Conservation (phyloP, 2,329 filamentous ascomycete genomes). For the Diaporthe ilicicola region DNA sequence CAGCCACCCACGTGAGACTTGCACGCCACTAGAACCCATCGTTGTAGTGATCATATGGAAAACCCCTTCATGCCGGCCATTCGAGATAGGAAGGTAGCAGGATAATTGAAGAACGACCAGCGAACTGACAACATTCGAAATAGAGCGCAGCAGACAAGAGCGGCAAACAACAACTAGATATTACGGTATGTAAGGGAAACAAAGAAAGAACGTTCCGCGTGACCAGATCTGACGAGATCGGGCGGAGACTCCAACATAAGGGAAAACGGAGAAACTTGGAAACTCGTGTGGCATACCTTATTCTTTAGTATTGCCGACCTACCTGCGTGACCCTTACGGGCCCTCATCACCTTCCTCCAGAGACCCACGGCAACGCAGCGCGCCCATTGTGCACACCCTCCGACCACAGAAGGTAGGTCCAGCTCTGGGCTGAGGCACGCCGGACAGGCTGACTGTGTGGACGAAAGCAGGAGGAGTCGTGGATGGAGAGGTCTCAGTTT, state of each 20-base stretch:
- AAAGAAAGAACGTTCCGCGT: constrained; percentile 30
- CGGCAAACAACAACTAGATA: constrained; percentile 19
- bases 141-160: constrained; percentile 24
- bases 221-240: constrained; percentile 27
- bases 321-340: constrained; percentile 28
- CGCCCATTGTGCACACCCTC: constrained; percentile 29
- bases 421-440: constrained; percentile 29
- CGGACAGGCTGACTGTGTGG: constrained; percentile 35
- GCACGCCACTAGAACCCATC: constrained; percentile 45
- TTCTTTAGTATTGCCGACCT: constrained; percentile 35
- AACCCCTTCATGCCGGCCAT: constrained; percentile 36
- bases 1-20: constrained; percentile 54
- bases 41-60: constrained; percentile 25
- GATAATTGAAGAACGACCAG: constrained; percentile 39
- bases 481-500: constrained; percentile 45
- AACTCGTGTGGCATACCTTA: constrained; percentile 31
- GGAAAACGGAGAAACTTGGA: constrained; percentile 13
- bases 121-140: constrained; percentile 33
- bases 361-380: constrained; percentile 9
- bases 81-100: constrained; percentile 22
- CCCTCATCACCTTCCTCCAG: constrained; percentile 24
- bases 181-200: constrained; percentile 24
- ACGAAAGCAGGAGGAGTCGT: constrained; percentile 40
- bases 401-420: constrained; percentile 20
- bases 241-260: constrained; percentile 26